Evolutionary conservation across 1,284 basidiomycete genomes (phyloP), one percentile per base, ranked within the genome.

Genomic region (Rhodotorula sp.): DNA sequence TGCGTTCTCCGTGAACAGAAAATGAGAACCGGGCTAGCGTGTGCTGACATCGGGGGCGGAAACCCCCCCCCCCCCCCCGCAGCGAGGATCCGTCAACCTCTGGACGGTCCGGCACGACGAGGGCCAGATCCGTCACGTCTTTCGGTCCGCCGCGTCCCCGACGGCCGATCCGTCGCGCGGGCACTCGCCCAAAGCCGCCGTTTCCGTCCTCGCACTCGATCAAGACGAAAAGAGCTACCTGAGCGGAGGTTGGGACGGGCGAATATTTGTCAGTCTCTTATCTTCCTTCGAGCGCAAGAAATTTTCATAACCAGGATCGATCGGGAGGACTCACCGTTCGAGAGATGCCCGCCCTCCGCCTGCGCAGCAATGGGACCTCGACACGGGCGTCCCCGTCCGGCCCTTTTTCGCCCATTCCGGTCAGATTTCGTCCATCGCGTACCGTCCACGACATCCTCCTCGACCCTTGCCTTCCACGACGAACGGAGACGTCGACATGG

Each of bases 191-290:
- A 87, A 86, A 55, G 88, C 89, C 6, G 89, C 92, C 34, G 89
- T 99, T 10, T 97, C 95, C n/a, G 88, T 89, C 21, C 83, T 99
- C 60, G 86, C 89, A 1, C 83, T 99, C 68, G 85, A 89, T 68
- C 86, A 89, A 69, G 88, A 90, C 64, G 92, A 98, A 79, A 90
- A 89, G 76, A 86, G 89, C 0, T 87, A 95, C 73, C 88, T 95
- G 76, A 95, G 92, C 78, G 95, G 93, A 7, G 90, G 93, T 3
- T 98, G 95, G 95, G 97, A 99, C 80, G 90, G 92, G 5, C 88
- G 91, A 72, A 89, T 94, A 6, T 85, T 89, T 68, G 95, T 95
- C 80, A 81, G 91, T 50, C 68, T 26, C 43, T 58, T 59, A 49
- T 58, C n/a, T 64, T 60, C 43, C 26, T 54, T 61, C 26, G 8